Conservation (phyloP, 192 early-diverging fungal species). For the Backusella tuberculispora region DNA sequence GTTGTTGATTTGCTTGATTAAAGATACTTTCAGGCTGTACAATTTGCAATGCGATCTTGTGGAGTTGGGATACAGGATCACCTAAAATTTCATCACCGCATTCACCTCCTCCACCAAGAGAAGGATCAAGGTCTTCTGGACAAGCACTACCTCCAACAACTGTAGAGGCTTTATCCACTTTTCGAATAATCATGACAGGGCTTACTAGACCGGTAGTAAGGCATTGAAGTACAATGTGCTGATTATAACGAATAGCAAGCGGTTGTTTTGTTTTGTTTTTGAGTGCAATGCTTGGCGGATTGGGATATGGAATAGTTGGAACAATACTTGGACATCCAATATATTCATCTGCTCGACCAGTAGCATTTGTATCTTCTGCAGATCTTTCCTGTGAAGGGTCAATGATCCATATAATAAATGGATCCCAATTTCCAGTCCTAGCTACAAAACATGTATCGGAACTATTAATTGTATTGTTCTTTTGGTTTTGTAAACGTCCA, state of each 20-base stretch:
- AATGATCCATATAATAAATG: conserved; percentile 87
- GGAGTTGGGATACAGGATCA: conserved; percentile 87
- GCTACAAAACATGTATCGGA: conserved; percentile 72
- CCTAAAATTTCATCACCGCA: conserved; percentile 59
- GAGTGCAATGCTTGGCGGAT: conserved; percentile 71
- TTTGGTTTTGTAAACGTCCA: conserved; percentile 27
- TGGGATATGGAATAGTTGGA: conserved; percentile 51
- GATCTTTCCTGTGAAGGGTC: conserved; percentile 65
- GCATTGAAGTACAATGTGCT: conserved; percentile 86
- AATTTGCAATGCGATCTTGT: conserved; percentile 90
- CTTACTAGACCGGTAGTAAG: conserved; percentile 84
- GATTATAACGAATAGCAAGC: conserved; percentile 85
- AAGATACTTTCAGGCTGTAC: not conserved
- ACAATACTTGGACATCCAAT: conserved; percentile 19
- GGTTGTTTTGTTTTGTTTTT: conserved; percentile 60
- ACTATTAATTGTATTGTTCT: conserved; percentile 20
- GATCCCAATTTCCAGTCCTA: conserved; percentile 80
- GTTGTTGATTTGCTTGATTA: conserved; percentile 5
- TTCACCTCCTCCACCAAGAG: conserved; percentile 34
- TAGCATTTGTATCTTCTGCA: not conserved
- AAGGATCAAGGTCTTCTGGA: conserved; percentile 16
- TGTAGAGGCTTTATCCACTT: conserved; percentile 81
- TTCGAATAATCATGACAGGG: conserved; percentile 80
- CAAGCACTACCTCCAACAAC: conserved; percentile 63
- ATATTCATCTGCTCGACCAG: conserved; percentile 13